A percentile compares a stretch with the other conserved stretches of the same genome.
These are phyloP conservation scores for Picea glauca DNA, from an alignment of 75 land plant genomes.

Conservation along the genomic window DNA sequence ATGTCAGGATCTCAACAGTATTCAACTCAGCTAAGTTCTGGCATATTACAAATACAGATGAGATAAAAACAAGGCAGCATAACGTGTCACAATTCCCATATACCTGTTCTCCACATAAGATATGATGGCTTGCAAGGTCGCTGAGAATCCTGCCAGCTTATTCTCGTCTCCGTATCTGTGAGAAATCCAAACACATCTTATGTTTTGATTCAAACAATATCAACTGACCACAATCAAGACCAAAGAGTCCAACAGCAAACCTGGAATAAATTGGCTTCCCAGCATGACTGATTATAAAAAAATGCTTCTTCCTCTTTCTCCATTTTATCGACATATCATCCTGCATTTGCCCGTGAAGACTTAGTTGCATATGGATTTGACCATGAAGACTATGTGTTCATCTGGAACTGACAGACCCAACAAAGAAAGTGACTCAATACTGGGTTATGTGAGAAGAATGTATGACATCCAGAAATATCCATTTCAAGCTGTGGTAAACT, in stretches of 20 bases:
- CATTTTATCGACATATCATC: constrained; percentile 37
- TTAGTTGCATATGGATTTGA: constrained; percentile 11
- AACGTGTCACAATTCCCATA: neutral
- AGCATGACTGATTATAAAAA: constrained; percentile 47
- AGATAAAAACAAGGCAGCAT: neutral
- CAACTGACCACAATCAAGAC: neutral
- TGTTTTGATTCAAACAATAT: neutral
- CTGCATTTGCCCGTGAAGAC: constrained; percentile 21
- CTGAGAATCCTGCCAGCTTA: constrained; percentile 52
- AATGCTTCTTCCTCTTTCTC: constrained; percentile 49
- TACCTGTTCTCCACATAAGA: constrained; percentile 55
- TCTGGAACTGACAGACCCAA: constrained; percentile 13
- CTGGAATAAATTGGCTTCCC: constrained; percentile 54
- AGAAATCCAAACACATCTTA: neutral
- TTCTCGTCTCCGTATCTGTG: constrained; percentile 53
- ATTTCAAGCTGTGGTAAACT: neutral
- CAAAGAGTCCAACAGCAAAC: constrained; percentile 15
- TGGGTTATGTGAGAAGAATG: neutral
- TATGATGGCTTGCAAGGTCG: constrained; percentile 47
- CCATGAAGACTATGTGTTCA: constrained; percentile 10
- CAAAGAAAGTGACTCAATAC: constrained; percentile 8
- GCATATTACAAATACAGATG: neutral
- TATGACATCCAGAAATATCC: neutral
- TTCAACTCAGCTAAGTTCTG: neutral
- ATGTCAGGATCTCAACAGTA: neutral